Evolutionary conservation across 345 rosid species (phyloP).

Genomic region (Brassica carinata): DNA sequence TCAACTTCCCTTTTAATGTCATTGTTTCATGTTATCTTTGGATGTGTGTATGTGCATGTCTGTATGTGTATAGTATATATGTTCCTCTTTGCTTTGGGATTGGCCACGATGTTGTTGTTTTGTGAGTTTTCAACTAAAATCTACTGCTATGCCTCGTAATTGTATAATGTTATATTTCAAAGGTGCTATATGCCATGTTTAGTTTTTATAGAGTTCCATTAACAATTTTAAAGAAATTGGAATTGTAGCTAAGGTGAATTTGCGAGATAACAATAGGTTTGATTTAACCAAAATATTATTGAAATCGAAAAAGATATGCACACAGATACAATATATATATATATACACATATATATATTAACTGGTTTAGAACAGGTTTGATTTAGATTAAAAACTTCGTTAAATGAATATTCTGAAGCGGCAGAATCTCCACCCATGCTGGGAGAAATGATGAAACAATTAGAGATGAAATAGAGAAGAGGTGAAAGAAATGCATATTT

Average conservation of each 20-base stretch:
- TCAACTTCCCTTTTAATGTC: constrained; percentile 2
- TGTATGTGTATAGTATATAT: not conserved
- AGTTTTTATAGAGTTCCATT: not conserved
- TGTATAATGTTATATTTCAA: not conserved
- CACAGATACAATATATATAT: too few relatives aligned
- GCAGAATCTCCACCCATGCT: too few relatives aligned
- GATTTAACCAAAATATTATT: too few relatives aligned
- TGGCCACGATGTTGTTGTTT: constrained; percentile 5
- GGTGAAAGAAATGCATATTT: too few relatives aligned
- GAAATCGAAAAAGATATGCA: too few relatives aligned
- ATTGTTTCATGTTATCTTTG: not conserved
- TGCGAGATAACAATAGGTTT: too few relatives aligned
- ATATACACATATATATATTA: too few relatives aligned
- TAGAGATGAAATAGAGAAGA: too few relatives aligned
- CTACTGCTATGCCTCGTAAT: not conserved
- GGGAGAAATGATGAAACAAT: too few relatives aligned
- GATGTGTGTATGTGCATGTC: constrained; percentile 7
- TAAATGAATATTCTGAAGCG: too few relatives aligned
- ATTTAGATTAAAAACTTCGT: too few relatives aligned
- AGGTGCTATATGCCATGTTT: not conserved
- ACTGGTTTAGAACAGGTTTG: too few relatives aligned
- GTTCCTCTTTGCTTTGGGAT: constrained; percentile 26
- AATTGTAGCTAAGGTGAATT: not conserved
- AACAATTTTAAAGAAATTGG: not conserved
- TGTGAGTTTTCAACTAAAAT: constrained; percentile 1